These are phyloP conservation scores for Saccharomycopsis lassenensis DNA, from an alignment of 805 yeast genomes.

Conservation along the genomic window DNA sequence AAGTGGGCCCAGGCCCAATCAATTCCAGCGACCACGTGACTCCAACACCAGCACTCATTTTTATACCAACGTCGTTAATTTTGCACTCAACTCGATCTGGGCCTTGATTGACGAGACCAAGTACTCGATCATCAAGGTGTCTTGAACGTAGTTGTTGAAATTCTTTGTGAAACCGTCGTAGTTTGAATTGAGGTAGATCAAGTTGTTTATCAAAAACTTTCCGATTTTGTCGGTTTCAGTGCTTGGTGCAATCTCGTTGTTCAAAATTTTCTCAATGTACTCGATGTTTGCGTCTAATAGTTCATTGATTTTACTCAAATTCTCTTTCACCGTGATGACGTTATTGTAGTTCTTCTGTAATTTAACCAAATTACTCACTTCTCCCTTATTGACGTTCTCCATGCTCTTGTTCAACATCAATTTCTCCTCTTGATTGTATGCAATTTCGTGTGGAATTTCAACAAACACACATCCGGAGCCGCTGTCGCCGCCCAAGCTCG, in stretches of 20 bases:
- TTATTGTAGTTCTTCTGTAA: constrained; percentile 29
- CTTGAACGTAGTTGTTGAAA: constrained; percentile 66
- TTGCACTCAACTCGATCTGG: constrained; percentile 70
- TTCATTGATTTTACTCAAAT: constrained; percentile 34
- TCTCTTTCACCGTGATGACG: constrained; percentile 34
- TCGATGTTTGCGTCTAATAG: constrained; percentile 39
- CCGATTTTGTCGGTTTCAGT: constrained; percentile 53
- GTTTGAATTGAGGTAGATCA: constrained; percentile 38
- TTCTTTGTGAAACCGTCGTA: constrained; percentile 42
- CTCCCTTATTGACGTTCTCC: constrained; percentile 21
- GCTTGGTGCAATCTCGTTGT: constrained; percentile 37
- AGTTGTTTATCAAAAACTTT: constrained; percentile 48
- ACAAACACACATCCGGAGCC: constrained; percentile 45
- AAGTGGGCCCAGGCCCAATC: no score
- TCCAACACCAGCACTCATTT: no score
- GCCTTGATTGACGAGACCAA: constrained; percentile 76
- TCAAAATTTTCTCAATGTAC: constrained; percentile 34
- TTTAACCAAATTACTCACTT: constrained; percentile 24
- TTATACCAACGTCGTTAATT: constrained; percentile 45
- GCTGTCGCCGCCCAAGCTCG: constrained; percentile 2
- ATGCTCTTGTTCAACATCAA: constrained; percentile 40
- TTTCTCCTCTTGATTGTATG: constrained; percentile 47
- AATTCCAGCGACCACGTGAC: no score
- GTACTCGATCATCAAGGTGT: constrained; percentile 70
- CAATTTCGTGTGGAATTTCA: constrained; percentile 59